Conservation (phyloP, 495 filamentous ascomycete genomes). For the Penicillium salamii region DNA sequence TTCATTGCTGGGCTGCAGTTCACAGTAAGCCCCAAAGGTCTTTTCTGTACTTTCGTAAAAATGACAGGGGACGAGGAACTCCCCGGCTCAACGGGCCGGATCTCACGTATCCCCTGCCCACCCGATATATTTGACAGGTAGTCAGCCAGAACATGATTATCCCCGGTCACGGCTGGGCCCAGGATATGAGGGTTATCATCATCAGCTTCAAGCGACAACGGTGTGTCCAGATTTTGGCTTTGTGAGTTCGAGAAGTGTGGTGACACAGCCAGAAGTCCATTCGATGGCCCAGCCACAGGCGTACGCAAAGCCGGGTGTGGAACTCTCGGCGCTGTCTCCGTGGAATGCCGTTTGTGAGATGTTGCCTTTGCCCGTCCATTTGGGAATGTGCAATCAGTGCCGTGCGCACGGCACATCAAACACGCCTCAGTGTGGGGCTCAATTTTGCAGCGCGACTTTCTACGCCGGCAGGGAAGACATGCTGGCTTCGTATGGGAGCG, state of each 20-base stretch:
- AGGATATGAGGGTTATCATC: constrained; percentile 10
- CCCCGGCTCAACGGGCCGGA: constrained; percentile 5
- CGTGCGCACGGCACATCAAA: constrained; percentile 8
- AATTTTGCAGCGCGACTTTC: constrained; percentile 9
- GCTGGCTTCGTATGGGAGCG: constrained; percentile 8
- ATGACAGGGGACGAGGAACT: constrained; percentile 6
- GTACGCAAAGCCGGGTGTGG: not conserved
- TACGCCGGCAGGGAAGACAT: constrained; percentile 4
- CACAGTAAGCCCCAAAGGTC: constrained; percentile 8
- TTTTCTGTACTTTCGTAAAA: constrained; percentile 11
- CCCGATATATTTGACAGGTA: constrained; percentile 9
- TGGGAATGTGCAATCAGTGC: constrained; percentile 9
- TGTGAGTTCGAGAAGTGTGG: not conserved
- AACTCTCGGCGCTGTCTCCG: not conserved
- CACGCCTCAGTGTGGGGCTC: constrained; percentile 5
- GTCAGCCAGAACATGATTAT: constrained; percentile 7
- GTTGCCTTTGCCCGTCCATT: not conserved
- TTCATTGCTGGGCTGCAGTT: constrained; percentile 11
- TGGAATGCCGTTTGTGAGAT: not conserved
- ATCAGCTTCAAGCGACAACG: constrained; percentile 6
- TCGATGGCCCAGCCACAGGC: not conserved
- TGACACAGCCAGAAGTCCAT: not conserved
- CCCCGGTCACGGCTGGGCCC: constrained; percentile 5
- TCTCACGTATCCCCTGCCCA: constrained; percentile 9
- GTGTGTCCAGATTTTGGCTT: constrained; percentile 2